Percentiles rank a stretch among this genome's conserved stretches.
These are phyloP conservation scores for Cucumis hystrix DNA, from an alignment of 306 rosid species.

Conservation along the genomic window DNA sequence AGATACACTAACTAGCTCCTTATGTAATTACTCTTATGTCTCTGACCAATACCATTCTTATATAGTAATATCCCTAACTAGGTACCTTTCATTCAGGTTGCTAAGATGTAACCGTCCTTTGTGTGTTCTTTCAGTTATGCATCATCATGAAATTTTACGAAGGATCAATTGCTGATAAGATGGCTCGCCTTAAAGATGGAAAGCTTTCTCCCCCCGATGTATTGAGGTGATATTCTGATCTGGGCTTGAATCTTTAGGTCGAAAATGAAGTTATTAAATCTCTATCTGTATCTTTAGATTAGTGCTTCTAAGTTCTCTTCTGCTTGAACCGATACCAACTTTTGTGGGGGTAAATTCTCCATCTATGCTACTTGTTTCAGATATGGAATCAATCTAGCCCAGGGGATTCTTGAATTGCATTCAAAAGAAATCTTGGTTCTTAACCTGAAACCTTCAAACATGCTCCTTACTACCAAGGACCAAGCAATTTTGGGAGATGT, in stretches of 20 bases:
- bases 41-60: too few relatives aligned
- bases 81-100: too few relatives aligned
- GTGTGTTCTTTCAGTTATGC: slow-evolving; percentile 41
- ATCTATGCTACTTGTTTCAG: slow-evolving; percentile 33
- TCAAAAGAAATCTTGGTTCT: slow-evolving; percentile 55
- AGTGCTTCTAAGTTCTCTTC: background rate
- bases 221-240: slow-evolving; percentile 47
- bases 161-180: slow-evolving; percentile 82
- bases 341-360: slow-evolving; percentile 5
- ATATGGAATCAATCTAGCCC: slow-evolving; percentile 66
- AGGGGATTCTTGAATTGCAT: slow-evolving; percentile 59
- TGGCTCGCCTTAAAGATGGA: slow-evolving; percentile 67
- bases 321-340: background rate
- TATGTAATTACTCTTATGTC: too few relatives aligned
- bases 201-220: slow-evolving; percentile 49
- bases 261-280: background rate
- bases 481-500: slow-evolving; percentile 75
- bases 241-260: background rate
- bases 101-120: background rate
- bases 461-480: slow-evolving; percentile 52
- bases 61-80: too few relatives aligned
- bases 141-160: slow-evolving; percentile 66
- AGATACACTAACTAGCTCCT: too few relatives aligned
- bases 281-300: background rate
- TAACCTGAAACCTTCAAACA: slow-evolving; percentile 69